These are phyloP conservation scores for Deuterostichococcus epilithicus DNA, from an alignment of 139 green algal species.

Conservation along the genomic window DNA sequence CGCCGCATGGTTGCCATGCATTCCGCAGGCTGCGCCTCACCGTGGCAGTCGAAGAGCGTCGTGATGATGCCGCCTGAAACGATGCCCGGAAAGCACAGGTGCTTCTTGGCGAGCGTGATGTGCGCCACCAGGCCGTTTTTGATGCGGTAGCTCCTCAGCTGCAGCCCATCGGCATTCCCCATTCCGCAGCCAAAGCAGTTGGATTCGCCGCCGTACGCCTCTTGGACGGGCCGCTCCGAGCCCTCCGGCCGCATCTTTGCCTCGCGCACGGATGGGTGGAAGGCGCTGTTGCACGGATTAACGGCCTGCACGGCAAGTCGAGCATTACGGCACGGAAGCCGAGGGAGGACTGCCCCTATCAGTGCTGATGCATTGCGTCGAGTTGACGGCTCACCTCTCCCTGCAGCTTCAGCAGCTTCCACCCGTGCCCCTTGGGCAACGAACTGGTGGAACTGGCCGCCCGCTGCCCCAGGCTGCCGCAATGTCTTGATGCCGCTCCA, in stretches of 20 bases:
- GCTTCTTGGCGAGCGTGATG: constrained; percentile 37
- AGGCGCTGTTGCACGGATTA: constrained; percentile 71
- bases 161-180: constrained; percentile 47
- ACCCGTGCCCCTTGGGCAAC: background rate
- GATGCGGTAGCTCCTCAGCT: constrained; percentile 53
- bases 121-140: constrained; percentile 57
- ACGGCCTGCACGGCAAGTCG: constrained; percentile 35
- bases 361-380: background rate
- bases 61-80: constrained; percentile 57
- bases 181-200: constrained; percentile 75
- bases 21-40: background rate
- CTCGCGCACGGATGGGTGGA: constrained; percentile 62
- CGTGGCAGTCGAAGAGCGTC: constrained; percentile 76
- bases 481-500: background rate
- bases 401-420: background rate
- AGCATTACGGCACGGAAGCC: no score
- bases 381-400: background rate
- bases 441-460: no score
- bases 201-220: constrained; percentile 64
- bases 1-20: no score
- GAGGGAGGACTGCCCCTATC: no score
- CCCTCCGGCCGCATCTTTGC: constrained; percentile 44
- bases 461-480: background rate
- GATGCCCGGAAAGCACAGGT: constrained; percentile 58
- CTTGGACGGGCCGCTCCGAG: constrained; percentile 60